phyloP scores from a whole-genome alignment of 2,329 filamentous ascomycete genomes.

The Microcyclosporella mali region DNA sequence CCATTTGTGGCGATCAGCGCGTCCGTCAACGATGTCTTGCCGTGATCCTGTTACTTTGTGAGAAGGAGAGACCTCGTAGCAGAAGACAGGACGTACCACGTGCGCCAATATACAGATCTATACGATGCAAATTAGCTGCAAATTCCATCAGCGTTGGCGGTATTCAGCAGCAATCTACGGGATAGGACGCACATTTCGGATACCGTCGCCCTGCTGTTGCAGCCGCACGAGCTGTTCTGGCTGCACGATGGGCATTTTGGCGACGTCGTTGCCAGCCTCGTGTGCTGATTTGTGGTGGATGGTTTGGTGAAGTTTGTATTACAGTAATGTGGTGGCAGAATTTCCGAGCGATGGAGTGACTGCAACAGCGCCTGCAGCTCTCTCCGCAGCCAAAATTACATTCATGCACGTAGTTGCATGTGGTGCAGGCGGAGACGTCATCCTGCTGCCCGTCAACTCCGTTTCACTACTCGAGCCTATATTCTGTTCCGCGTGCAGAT shows the following conservation, averaged over 20 bases:
- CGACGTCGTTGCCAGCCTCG: neutral
- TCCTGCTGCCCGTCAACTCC: too few species aligned
- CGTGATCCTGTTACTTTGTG: constrained; percentile 62
- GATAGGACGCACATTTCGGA: constrained; percentile 70
- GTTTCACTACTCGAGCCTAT: neutral
- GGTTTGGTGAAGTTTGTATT: neutral
- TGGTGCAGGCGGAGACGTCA: neutral
- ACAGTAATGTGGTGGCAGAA: too few species aligned
- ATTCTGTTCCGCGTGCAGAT: too few species aligned
- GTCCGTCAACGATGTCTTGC: constrained; percentile 95
- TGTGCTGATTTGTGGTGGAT: neutral
- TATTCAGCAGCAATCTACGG: constrained; percentile 1
- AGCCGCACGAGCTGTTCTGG: constrained; percentile 85
- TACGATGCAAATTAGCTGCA: constrained; percentile 17
- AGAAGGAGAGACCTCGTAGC: neutral
- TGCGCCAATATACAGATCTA: constrained; percentile 88
- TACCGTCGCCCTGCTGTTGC: constrained; percentile 78
- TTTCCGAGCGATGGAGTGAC: too few species aligned
- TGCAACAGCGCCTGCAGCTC: too few species aligned
- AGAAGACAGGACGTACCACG: constrained; percentile 54
- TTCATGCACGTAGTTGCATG: neutral
- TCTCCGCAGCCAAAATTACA: too few species aligned
- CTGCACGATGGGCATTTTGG: constrained; percentile 80
- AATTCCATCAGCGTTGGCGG: constrained; percentile 4
- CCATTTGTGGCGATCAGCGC: constrained; percentile 96